Evolutionary conservation across 306 rosid species (phyloP).

Genomic region (Castanea mollissima): DNA sequence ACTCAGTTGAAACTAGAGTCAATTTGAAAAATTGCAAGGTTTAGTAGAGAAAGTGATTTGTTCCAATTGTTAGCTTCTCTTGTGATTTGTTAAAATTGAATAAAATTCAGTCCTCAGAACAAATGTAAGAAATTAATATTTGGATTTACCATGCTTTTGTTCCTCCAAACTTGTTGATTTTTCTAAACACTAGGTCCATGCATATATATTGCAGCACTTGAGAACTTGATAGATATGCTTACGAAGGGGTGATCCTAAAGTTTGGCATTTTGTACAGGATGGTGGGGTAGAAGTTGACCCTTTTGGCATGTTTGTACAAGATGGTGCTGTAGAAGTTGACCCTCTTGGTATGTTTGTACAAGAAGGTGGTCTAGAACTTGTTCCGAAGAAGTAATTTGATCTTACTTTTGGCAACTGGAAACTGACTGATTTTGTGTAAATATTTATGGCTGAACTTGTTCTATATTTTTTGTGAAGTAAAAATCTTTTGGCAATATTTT

Average conservation of each 20-base stretch:
- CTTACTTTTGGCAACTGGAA: neutral
- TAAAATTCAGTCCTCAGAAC: neutral
- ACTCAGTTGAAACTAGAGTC: neutral
- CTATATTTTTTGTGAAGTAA: too few relatives aligned
- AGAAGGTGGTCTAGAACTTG: conserved; percentile 28
- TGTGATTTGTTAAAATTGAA: neutral
- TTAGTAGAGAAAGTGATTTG: neutral
- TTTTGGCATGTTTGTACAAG: conserved; percentile 28
- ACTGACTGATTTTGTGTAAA: too few relatives aligned
- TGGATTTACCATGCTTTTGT: neutral
- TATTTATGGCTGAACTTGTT: too few relatives aligned
- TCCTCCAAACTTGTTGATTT: neutral
- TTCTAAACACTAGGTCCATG: neutral
- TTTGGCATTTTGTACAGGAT: conserved; percentile 43
- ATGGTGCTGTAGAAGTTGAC: conserved; percentile 40
- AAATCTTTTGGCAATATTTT: too few relatives aligned
- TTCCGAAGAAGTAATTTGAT: conserved; percentile 64
- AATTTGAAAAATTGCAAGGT: neutral
- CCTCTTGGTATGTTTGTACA: conserved; percentile 32
- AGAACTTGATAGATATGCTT: too few relatives aligned
- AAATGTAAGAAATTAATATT: neutral
- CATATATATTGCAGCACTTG: too few relatives aligned
- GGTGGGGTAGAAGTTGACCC: conserved; percentile 63
- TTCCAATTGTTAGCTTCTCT: neutral
- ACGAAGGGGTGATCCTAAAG: too few relatives aligned